Base-by-base conservation (phyloP, 192 early-diverging fungal genomes). In the Coemansia sp. region DNA sequence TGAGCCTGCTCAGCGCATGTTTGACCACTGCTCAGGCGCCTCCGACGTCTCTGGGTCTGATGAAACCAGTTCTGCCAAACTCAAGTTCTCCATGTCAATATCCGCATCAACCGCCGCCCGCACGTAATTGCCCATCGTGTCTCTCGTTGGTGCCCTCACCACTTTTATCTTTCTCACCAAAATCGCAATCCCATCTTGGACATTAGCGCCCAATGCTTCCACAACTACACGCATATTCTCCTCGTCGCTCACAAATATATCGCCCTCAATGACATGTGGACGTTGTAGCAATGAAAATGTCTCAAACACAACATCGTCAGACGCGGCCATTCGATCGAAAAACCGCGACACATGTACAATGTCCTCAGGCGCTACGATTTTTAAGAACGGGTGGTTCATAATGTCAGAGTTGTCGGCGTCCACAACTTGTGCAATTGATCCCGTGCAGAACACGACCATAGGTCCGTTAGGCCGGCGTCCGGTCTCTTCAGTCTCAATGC, bases 281-380 rank as follows among this genome's bases (percentile, higher is more conserved):
- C 65, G 65, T 53, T 68, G 47, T 37, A 78, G 45, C 37, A 78
- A 55, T 49, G 75, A 57, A 23, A 78, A 78, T 45, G 53, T 65
- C 60, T 78, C 70, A 19, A 72, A 72, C 14, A 69, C 54, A 5
- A 78, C 65, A 38, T 78, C 75, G 1, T 66, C 54, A 12, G 69
- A 65, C 26, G 59, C 61, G 1, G 54, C 48, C 55, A 78, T 63
- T 37, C 63, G 62, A 13, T 78, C 75, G 54, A 78, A 73, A 32
- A 62, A 78, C 63, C 19, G 49, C 23, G 59, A 61, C 22, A 63
- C 66, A 1, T 58, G 66, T 18, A 73, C 3, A 1, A 78, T 35
- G 51, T 78, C 75, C 19, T 78, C 75, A 18, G 75, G 75, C 35
- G 75, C 70, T 4, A 78, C 70, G 8, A 78, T 66, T 56, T 69